Conservation (phyloP, 2,329 filamentous ascomycete species). For the Calonectria fujianensis region DNA sequence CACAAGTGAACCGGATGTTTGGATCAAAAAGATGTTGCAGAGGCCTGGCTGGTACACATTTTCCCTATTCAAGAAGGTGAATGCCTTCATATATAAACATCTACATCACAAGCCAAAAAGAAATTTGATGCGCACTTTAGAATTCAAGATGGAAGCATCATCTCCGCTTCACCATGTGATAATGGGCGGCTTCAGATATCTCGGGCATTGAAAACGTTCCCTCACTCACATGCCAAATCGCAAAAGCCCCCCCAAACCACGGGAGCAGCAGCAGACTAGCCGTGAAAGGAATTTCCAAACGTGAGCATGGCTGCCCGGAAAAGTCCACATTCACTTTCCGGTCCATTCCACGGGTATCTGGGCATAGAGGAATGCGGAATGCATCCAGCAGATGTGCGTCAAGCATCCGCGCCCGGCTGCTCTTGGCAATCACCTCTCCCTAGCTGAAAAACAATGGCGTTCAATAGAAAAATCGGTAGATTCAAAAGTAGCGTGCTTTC, state of each 20-base stretch:
- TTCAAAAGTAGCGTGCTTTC: slow-evolving; percentile 9
- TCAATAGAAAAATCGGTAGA: slow-evolving; percentile 23
- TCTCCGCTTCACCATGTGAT: slow-evolving; percentile 5
- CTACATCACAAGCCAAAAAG: slow-evolving; percentile 4
- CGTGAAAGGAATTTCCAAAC: background rate
- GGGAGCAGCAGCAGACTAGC: background rate
- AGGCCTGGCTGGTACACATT: background rate
- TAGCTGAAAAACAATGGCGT: slow-evolving; percentile 5
- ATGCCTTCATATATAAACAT: background rate
- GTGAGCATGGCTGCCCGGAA: background rate
- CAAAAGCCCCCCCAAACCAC: background rate
- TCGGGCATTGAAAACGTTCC: background rate
- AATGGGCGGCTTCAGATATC: background rate
- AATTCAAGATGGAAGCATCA: background rate
- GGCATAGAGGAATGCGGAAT: slow-evolving; percentile 16
- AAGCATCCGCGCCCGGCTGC: background rate
- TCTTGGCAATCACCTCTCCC: background rate
- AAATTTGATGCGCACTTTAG: background rate
- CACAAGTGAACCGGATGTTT: background rate
- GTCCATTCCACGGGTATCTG: slow-evolving; percentile 11
- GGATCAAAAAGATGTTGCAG: background rate
- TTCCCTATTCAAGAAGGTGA: background rate
- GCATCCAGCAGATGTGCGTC: background rate
- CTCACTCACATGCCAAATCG: background rate
- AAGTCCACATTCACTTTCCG: slow-evolving; percentile 10